Evolutionary conservation across 306 rosid genomes (phyloP), one percentile per base, ranked within the genome.

Genomic region (Mimosa pudica): DNA sequence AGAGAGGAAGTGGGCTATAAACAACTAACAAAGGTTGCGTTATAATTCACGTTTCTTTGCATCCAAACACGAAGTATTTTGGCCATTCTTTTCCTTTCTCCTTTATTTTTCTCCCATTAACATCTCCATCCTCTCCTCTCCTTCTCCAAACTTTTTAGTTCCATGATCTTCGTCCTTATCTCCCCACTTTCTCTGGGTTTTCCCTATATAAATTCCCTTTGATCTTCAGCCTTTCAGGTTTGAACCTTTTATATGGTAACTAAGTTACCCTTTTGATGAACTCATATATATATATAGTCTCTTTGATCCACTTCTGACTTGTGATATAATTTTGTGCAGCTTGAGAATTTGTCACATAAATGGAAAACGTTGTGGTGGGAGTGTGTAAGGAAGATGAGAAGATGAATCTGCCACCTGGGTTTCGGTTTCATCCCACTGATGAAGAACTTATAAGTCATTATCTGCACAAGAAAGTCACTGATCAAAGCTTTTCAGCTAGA

Each of bases 401-500:
- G 69, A 75, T 93, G 83, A 87, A 89, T 75, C 90, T 96, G 83
- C 99, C 99, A 3, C 88, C 90, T 4, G 99, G 99, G 0, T 95
- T 95, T 82, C 92, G 99, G 35, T 95, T 95, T 74, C 99, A 95
- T 14, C 99, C 99, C 0, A 91, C 97, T 9, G 98, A 95, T 85
- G 99, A 95, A 83, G 99, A 95, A 87, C 99, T 95, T n/a, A 91
- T 95, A 16, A 88, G 88, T 74, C 96, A 89, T 75, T 95, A 95
- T 63, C 83, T 95, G 3, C 84, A 88, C 84, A 75, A 88, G 75
- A 95, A 90, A 76, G 98, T 93, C 4, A 84, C 81, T 45, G 89
- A 90, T 64, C 65, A 80, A 12, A 72, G 3, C 38, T 95, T 95
- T 83, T 80, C 82, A 17, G 91, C 96, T 2, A 88, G 84, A 62